Evolutionary conservation across 1,284 basidiomycete genomes (phyloP), one percentile per base, ranked within the genome.

Genomic region (Agroathelia rolfsii): DNA sequence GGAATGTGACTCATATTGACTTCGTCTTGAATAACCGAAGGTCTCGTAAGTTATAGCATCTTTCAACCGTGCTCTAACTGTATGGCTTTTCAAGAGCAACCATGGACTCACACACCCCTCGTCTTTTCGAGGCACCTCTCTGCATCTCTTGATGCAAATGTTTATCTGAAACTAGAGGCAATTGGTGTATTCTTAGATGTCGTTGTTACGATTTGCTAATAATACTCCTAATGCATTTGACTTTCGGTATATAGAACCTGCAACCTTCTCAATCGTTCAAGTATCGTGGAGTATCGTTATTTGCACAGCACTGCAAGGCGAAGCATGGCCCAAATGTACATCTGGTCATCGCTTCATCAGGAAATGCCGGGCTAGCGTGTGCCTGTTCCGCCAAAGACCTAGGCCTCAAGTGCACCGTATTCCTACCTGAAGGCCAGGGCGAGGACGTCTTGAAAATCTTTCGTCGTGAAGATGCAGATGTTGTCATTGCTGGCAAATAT

Each of bases 181-280:
- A 44, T 60, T 39, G 14, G 15, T 24, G 15, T 21, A 24, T 25
- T 12, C 13, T n/a, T 21, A 9, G n/a, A 20, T n/a, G 24, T 32
- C 26, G 5, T 18, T 23, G 20, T 38, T n/a, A 9, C 30, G 15
- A 16, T 16, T 33, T 6, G 16, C 25, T 24, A 22, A 13, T 11
- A 15, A 35, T 19, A 13, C 37, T 12, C 5, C n/a, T 15, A n/a
- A 30, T 32, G 14, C 12, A 18, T 24, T 35, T 16, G 12, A 22
- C 27, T 12, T 12, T 24, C 8, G 11, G 15, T 11, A 21, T 25
- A 23, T 43, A 84, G 81, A 79, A 67, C 42, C 57, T 84, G 2
- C 82, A 85, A 36, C 76, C 75, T 0, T 69, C 70, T 0, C 66
- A 78, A 41, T 83, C 80, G 3, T 85, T 82, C 69, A 84, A 86